Conservation (phyloP, 192 early-diverging fungal genomes). For the Fimicolochytrium jonesii region DNA sequence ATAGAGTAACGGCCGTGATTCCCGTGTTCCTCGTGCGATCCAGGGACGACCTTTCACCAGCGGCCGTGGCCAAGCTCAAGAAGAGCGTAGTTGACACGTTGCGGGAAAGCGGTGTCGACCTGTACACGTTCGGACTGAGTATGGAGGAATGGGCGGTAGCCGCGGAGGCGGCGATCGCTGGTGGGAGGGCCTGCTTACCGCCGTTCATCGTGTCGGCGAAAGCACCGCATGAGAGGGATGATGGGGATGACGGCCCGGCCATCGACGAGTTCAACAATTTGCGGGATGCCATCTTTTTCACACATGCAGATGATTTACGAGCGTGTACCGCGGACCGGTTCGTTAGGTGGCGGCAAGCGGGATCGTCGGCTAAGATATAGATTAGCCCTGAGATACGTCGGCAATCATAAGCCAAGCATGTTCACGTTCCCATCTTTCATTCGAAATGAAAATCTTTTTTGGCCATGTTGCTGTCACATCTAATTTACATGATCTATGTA, state of each 20-base stretch:
- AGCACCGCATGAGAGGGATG: slow-evolving; percentile 30
- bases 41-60: slow-evolving; percentile 44
- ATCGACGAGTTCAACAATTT: slow-evolving; percentile 45
- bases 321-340: slow-evolving; percentile 17
- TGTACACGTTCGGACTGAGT: slow-evolving; percentile 52
- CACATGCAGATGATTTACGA: slow-evolving; percentile 15
- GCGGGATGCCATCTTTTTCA: slow-evolving; percentile 3
- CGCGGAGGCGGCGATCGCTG: slow-evolving; percentile 29
- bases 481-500: no score
- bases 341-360: slow-evolving; percentile 15
- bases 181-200: neutral
- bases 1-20: slow-evolving; percentile 54
- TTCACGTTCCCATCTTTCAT: no score
- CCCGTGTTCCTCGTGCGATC: slow-evolving; percentile 65
- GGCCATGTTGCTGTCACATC: no score
- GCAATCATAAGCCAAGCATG: no score
- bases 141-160: slow-evolving; percentile 41
- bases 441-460: no score
- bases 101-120: slow-evolving; percentile 39
- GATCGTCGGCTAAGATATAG: slow-evolving; percentile 5
- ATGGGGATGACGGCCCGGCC: no score
- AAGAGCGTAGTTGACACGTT: slow-evolving; percentile 44
- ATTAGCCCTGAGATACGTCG: no score
- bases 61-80: slow-evolving; percentile 38
- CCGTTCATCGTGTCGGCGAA: neutral